Evolutionary conservation across 345 rosid genomes (phyloP).

Genomic region (Tarenaya hassleriana): DNA sequence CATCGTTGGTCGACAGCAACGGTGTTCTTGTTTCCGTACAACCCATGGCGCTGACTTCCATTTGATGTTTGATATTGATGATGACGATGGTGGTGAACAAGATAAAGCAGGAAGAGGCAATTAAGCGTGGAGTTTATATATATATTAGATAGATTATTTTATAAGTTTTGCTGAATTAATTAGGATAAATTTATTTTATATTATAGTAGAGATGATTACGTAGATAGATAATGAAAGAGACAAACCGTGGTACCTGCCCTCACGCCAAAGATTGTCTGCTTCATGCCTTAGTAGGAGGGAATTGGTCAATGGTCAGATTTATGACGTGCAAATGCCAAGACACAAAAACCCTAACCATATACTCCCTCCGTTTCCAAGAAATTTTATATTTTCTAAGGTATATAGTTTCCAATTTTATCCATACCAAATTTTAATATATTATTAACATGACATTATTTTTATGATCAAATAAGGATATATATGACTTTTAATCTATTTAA

Average conservation of each 20-base stretch:
- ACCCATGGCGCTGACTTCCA: conserved; percentile 19
- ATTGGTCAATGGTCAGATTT: conserved; percentile 21
- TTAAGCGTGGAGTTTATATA: no score
- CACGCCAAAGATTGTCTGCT: conserved; percentile 26
- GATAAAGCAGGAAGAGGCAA: neutral
- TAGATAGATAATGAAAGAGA: conserved; percentile 17
- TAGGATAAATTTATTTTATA: no score
- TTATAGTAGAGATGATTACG: neutral
- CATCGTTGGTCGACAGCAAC: conserved; percentile 21
- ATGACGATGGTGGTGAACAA: conserved; percentile 2
- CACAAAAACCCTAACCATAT: no score
- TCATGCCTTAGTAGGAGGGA: conserved; percentile 19
- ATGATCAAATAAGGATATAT: no score
- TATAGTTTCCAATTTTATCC: no score
- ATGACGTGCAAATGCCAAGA: neutral
- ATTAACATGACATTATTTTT: no score
- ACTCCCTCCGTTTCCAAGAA: no score
- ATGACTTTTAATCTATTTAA: no score
- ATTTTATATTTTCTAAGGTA: no score
- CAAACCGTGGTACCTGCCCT: conserved; percentile 16
- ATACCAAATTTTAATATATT: no score
- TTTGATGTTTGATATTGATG: conserved; percentile 2
- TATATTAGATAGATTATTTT: no score
- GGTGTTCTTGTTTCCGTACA: conserved; percentile 24
- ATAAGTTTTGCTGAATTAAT: no score